Percentiles rank a stretch among this genome's conserved stretches.
Conservation (phyloP, 768 basidiomycete genomes). For the Grammothele lineata region DNA sequence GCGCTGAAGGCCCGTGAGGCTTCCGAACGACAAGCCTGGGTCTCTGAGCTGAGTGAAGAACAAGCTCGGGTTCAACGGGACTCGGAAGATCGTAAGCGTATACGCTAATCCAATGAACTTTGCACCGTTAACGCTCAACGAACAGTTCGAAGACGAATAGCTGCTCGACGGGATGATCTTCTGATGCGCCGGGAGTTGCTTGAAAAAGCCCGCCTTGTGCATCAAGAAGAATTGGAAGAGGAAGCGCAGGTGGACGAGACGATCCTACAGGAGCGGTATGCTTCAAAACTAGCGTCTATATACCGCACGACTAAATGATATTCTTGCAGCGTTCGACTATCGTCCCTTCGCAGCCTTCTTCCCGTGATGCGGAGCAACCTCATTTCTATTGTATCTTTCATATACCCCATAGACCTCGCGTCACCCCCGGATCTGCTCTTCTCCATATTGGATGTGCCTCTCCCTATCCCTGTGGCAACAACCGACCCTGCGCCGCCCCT, state of each 20-base stretch:
- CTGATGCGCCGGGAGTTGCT: conserved; percentile 44
- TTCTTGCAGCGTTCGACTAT: conserved; percentile 42
- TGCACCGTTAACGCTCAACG: not conserved
- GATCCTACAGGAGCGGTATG: conserved; percentile 11
- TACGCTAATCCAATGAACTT: not conserved
- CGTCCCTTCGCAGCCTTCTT: conserved; percentile 45
- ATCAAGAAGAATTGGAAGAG: conserved; percentile 31
- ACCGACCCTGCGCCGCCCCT: conserved; percentile 85
- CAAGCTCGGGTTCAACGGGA: conserved; percentile 7
- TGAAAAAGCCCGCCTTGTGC: conserved; percentile 37
- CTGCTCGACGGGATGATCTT: conserved; percentile 40
- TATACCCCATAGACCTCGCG: conserved; percentile 88
- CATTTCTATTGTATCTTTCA: conserved; percentile 63
- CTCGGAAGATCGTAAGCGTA: conserved; percentile 16
- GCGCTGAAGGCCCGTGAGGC: conserved; percentile 56
- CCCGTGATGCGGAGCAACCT: conserved; percentile 55
- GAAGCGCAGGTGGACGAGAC: conserved; percentile 32
- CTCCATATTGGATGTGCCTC: conserved; percentile 80
- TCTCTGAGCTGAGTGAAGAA: conserved; percentile 40
- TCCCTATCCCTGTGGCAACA: conserved; percentile 76
- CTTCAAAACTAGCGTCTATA: conserved; percentile 5
- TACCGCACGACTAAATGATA: conserved; percentile 12
- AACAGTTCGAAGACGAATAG: conserved; percentile 41
- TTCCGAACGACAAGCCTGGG: conserved; percentile 56
- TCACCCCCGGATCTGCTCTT: conserved; percentile 86